Base-by-base conservation (phyloP, 768 basidiomycete genomes). In the Tricholomella constricta region DNA sequence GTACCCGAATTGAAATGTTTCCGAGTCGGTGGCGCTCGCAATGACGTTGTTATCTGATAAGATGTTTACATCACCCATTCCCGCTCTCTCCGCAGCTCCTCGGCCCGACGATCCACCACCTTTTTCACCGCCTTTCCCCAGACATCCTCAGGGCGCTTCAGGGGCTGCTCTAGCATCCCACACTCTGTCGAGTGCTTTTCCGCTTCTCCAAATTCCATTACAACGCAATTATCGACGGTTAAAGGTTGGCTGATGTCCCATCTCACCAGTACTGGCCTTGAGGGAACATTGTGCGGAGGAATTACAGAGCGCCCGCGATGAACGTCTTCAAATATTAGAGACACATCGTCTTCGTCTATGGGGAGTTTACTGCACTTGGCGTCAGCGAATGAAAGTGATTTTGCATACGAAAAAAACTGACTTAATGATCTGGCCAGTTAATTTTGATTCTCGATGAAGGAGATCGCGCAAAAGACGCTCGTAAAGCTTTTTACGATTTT, bases 321-420 rank as follows among this genome's bases (percentile, higher is more conserved):
- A 23, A 98, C 67, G 62, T 98, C 96, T 59, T 98, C 96, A 61
- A 92, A 93, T 48, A 98, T 69, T 34, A 94, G 76, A 0, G 81
- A 82, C 26, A 91, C 81, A 56, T 98, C 96, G 46, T 91, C 87
- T 62, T 91, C 89, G 59, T 86, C 84, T 49, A 97, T 81, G 0
- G 91, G 83, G 23, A 94, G 73, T 64, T 81, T 83, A 62, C 91
- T 94, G 47, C 25, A 40, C 5, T 27, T 43, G 23, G 32, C 38
- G 43, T 48, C 31, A 45, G 43, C 34, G 27, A 49, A 31, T 26
- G 25, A 25, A 4, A 40, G 36, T 8, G 12, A 38, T 37, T 6
- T 27, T 11, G 23, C 22, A 19, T 12, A 45, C 20, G 27, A n/a
- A 38, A 41, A 32, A 19, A 15, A 72, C 82, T 52, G 58, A 85